Evolutionary conservation across 192 early-diverging fungal species (phyloP), one percentile per base, ranked within the genome.

Genomic region (Pilobolus umbonatus): DNA sequence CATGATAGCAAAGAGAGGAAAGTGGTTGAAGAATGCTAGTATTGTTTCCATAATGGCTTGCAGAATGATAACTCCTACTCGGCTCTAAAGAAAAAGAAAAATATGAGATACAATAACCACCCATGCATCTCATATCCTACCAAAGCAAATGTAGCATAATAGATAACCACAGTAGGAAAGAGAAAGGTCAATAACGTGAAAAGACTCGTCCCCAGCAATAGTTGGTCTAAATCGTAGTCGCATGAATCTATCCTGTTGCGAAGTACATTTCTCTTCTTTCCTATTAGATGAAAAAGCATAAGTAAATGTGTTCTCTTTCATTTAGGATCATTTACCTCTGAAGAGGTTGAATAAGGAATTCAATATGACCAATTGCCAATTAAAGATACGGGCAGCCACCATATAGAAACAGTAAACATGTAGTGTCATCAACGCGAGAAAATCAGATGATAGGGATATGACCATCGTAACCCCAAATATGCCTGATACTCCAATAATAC

Each of bases 381-480:
- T 82, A 65, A 95, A 97, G 19, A 99, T 91, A 21, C 87, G 85
- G 0, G 88, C 88, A 0, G 95, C 91, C 1, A 99, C 88, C 71
- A 89, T 85, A 56, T 99, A 98, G 72, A 98, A 98, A 71, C 93
- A 82, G 61, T 96, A 93, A 28, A 97, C 81, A 64, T 99, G 96
- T 14, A 97, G 47, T 0, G 97, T 96, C 36, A 85, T 73, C 30
- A 97, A 78, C 0, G 91, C 76, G 24, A 97, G 58, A 12, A 94
- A 72, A 58, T 99, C 97, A 0, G 88, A 88, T 12, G 89, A 65
- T 0, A 99, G 69, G 6, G 91, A 83, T 19, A 98, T 67, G 36
- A 86, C 70, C 85, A 97, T 89, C 9, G 93, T 85, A 19, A 82
- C 86, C 2, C 97, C 97, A 61, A 90, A 82, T 12, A 83, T 57